Percentiles rank a stretch among this genome's conserved stretches.
phyloP scores from a whole-genome alignment of 2,329 filamentous ascomycete species.

The Claviceps humidiphila region DNA sequence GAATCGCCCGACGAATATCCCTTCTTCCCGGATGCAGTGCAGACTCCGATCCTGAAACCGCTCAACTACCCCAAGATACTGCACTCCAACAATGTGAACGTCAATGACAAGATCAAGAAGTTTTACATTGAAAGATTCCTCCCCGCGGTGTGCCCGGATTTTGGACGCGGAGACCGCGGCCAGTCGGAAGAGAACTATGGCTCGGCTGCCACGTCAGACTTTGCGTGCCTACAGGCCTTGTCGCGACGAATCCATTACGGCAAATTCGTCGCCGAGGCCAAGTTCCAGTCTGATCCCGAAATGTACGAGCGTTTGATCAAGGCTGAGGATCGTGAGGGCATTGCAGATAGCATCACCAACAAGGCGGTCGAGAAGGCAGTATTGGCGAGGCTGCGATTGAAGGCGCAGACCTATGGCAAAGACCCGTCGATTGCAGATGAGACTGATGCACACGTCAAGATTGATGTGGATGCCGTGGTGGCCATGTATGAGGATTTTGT shows the following conservation, averaged over 20 bases:
- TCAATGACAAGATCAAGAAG: conserved; percentile 75
- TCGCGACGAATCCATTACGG: conserved; percentile 91
- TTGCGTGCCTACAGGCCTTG: conserved; percentile 76
- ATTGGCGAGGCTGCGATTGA: conserved; percentile 70
- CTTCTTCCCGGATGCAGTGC: conserved; percentile 77
- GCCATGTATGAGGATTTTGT: conserved; percentile 85
- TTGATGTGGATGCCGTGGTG: conserved; percentile 83
- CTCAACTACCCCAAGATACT: conserved; percentile 81
- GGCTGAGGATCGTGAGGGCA: conserved; percentile 63
- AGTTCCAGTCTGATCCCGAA: conserved; percentile 75
- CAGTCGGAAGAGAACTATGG: conserved; percentile 93
- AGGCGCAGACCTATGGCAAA: conserved; percentile 86
- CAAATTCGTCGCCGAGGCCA: conserved; percentile 94
- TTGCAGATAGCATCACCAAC: conserved; percentile 86
- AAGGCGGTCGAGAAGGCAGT: conserved; percentile 81
- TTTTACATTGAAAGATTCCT: conserved; percentile 77
- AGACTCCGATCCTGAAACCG: conserved; percentile 72
- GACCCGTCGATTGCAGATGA: conserved; percentile 57
- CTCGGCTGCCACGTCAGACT: conserved; percentile 80
- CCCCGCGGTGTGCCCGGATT: conserved; percentile 67
- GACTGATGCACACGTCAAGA: conserved; percentile 54
- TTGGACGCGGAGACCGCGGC: conserved; percentile 64
- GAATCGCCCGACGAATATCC: conserved; percentile 94
- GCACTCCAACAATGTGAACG: conserved; percentile 77
- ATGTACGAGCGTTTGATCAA: conserved; percentile 73